These are phyloP conservation scores for Pyronema omphalodes DNA, from an alignment of 495 filamentous ascomycete genomes.

Conservation along the genomic window DNA sequence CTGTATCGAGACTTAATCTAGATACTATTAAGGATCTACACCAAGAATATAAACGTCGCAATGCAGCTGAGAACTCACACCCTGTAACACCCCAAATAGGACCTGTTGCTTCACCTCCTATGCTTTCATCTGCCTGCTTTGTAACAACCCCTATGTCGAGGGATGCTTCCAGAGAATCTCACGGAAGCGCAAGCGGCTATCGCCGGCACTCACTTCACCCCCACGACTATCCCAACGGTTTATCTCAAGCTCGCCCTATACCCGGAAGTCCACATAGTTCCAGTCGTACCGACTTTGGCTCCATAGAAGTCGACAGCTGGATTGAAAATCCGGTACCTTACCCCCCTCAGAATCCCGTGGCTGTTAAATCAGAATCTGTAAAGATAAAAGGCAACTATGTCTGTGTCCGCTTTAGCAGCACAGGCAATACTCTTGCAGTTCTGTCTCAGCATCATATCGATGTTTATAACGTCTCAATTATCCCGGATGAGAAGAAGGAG, in stretches of 20 bases:
- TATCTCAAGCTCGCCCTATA: neutral
- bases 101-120: no score
- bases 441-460: neutral
- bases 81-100: neutral
- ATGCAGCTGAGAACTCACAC: neutral
- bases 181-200: neutral
- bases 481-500: neutral
- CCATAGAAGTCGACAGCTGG: neutral
- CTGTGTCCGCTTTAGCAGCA: neutral
- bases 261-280: neutral
- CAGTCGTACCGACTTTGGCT: neutral
- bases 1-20: neutral
- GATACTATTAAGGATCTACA: neutral
- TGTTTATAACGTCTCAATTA: neutral
- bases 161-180: neutral
- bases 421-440: neutral
- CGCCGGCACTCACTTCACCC: neutral
- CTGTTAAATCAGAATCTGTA: neutral
- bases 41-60: neutral
- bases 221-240: neutral
- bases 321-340: neutral
- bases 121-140: no score
- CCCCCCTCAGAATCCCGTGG: neutral
- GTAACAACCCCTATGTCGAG: neutral
- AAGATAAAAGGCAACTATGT: neutral